Percentiles rank a stretch among this genome's conserved stretches.
phyloP scores from a whole-genome alignment of 805 yeast genomes.

The Myxozyma nipponensis region DNA sequence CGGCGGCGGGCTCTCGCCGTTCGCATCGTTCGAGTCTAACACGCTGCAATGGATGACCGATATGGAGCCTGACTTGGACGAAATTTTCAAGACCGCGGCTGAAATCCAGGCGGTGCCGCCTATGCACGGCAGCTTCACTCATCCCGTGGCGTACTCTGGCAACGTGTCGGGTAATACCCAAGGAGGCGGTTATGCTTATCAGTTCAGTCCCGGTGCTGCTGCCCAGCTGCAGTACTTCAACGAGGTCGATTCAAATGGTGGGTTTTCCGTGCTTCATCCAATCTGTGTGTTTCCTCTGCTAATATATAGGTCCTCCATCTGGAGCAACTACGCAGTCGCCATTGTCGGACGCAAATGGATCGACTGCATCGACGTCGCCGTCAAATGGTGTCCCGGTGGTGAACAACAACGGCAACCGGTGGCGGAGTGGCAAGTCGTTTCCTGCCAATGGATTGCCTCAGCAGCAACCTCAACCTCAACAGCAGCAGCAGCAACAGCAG shows the following conservation, averaged over 20 bases:
- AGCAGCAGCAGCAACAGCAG: too few species aligned
- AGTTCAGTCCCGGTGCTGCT: slow-evolving; percentile 27
- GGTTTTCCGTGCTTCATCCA: not conserved
- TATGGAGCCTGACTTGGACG: slow-evolving; percentile 30
- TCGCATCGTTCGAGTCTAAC: slow-evolving; percentile 28
- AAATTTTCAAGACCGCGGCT: slow-evolving; percentile 29
- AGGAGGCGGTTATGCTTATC: slow-evolving; percentile 29
- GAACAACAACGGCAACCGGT: too few species aligned
- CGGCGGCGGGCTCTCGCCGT: slow-evolving; percentile 23
- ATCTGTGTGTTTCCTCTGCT: not conserved
- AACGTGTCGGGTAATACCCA: slow-evolving; percentile 26
- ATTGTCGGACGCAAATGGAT: not conserved
- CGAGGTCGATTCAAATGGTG: not conserved
- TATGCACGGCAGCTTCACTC: slow-evolving; percentile 25
- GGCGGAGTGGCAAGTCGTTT: not conserved
- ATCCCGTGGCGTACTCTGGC: slow-evolving; percentile 28
- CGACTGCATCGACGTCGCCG: not conserved
- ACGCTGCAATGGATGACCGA: slow-evolving; percentile 30
- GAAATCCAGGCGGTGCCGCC: slow-evolving; percentile 28
- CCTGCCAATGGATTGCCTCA: not conserved
- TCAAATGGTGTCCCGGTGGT: not conserved
- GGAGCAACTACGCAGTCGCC: not conserved
- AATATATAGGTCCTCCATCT: not conserved
- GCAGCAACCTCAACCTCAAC: not conserved
- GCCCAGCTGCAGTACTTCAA: slow-evolving; percentile 10